A percentile compares a stretch with the other conserved stretches of the same genome.
Conservation (phyloP, 306 rosid genomes). For the Malus fusca region DNA sequence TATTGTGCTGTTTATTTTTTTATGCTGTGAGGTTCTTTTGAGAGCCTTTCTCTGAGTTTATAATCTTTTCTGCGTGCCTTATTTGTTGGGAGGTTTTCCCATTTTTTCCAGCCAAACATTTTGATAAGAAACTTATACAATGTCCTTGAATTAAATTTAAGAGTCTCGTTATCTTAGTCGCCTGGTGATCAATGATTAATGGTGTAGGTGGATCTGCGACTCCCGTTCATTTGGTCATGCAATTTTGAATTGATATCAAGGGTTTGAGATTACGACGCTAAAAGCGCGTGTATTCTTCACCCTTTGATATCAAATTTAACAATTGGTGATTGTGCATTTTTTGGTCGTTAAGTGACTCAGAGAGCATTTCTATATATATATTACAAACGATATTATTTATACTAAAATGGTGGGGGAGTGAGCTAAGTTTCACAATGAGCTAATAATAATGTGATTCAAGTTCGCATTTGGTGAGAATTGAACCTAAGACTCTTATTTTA, state of each 20-base stretch:
- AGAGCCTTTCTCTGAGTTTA: neutral
- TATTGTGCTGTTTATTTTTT: neutral
- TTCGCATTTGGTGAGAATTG: no score
- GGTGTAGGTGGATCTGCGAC: neutral
- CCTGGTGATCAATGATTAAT: neutral
- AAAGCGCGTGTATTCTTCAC: no score
- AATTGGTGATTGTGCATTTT: no score
- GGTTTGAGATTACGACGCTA: neutral
- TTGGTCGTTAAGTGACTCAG: neutral
- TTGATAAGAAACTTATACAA: neutral
- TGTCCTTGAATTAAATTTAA: neutral
- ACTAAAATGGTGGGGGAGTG: rapidly evolving
- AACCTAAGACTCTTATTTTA: no score
- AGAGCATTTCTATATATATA: no score
- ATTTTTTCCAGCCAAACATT: neutral
- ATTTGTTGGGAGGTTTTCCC: neutral
- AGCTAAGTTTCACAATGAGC: no score
- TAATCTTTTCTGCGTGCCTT: neutral
- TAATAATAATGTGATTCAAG: no score
- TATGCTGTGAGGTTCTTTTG: neutral
- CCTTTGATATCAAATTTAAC: no score
- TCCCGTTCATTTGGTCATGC: neutral
- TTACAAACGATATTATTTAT: no score
- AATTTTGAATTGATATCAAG: neutral
- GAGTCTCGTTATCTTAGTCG: neutral